These are phyloP conservation scores for Brasilioporus rufonigricans DNA, from an alignment of 768 basidiomycete species.

Conservation along the genomic window DNA sequence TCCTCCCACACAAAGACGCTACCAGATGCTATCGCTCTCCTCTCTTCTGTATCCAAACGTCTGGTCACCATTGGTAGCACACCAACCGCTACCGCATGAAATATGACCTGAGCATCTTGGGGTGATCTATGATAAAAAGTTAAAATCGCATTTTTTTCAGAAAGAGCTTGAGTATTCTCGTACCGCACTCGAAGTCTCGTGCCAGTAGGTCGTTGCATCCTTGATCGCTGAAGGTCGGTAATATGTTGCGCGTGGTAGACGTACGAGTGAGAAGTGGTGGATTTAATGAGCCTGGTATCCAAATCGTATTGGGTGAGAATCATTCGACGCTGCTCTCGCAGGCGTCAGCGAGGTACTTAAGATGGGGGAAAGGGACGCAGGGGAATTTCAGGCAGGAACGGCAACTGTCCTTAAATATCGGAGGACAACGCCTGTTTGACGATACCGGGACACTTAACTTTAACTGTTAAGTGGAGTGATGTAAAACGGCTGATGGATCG, in stretches of 20 bases:
- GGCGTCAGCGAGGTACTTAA: constrained; percentile 9
- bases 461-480: constrained; percentile 28
- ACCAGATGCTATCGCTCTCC: constrained; percentile 66
- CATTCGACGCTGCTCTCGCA: constrained; percentile 22
- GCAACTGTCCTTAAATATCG: constrained; percentile 32
- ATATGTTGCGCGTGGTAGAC: constrained; percentile 15
- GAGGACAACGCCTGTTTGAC: constrained; percentile 15
- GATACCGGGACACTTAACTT: constrained; percentile 26
- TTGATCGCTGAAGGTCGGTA: constrained; percentile 12
- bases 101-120: constrained; percentile 68
- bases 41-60: constrained; percentile 73
- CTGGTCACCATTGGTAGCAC: constrained; percentile 65
- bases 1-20: constrained; percentile 86
- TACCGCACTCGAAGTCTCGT: constrained; percentile 53
- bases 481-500: constrained; percentile 33
- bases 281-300: constrained; percentile 28
- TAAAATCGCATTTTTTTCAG: background rate
- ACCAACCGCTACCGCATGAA: constrained; percentile 63
- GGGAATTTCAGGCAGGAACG: constrained; percentile 11
- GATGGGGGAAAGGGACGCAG: constrained; percentile 9
- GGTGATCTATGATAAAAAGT: constrained; percentile 40
- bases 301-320: constrained; percentile 25
- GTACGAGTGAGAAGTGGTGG: constrained; percentile 24
- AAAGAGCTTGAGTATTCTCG: background rate
- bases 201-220: constrained; percentile 71